Base-by-base conservation (phyloP, 2,329 filamentous ascomycete genomes). In the Neopestalotiopsis sp. region DNA sequence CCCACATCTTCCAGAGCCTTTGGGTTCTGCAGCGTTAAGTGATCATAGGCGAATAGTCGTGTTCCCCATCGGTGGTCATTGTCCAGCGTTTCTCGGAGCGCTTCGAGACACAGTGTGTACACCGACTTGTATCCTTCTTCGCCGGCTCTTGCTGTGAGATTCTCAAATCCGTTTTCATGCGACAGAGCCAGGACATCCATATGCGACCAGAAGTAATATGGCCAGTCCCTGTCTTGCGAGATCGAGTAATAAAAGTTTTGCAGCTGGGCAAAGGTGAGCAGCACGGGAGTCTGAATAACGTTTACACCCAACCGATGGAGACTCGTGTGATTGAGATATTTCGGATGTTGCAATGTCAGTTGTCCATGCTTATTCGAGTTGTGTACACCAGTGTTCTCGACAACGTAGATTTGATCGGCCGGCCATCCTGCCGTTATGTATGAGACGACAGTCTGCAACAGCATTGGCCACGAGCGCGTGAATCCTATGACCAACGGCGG, bases 351-450 rank as follows among this genome's bases (percentile, higher is more conserved):
- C 0, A 86, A 78, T 0, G 82, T 81, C 3, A 89, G 79, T 42
- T 80, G 78, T 2, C 81, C 83, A 9, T 80, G 76, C n/a, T 78
- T 74, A 73, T 90, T 90, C 63, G 85, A 83, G 67, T 85, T 78
- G 74, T 88, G 85, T 14, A 84, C 84, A 5, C 87, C 87, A 4
- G 85, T 90, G 77, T 90, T 90, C 73, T 90, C 88, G 34, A 90
- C 77, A 1, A 90, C 84, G 70, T 86, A 86, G 69, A 90, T 89
- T 71, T 89, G 83, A 24, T 80, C 79, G 0, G 85, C 77, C 1
- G 87, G 88, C 87, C 88, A 90, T 63, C 88, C 88, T 2, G 86
- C 85, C 0, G 87, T 85, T 71, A 90, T 84, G 75, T 90, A 90
- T 12, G 82, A 84, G 10, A 88, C 82, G 1, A 90, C 84, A 3